Base-by-base conservation (phyloP, 1,284 basidiomycete species). In the Stygiomarasmius scandens region DNA sequence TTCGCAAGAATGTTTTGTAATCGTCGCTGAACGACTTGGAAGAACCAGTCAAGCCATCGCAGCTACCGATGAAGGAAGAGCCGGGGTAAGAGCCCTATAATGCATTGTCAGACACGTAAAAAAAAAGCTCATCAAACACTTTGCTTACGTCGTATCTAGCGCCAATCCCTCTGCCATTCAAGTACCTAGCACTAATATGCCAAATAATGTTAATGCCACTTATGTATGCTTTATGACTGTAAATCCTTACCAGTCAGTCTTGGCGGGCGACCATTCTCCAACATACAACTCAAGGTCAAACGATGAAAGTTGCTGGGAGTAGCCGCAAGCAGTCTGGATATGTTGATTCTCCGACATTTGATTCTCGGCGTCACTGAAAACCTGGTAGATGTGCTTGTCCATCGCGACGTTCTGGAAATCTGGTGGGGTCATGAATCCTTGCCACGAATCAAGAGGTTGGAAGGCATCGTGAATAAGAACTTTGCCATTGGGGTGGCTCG, bases 391-490 rank as follows among this genome's bases (percentile, higher is more conserved):
- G 66, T 91, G 90, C 29, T 85, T 92, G 72, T 97, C 95, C 74
- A 97, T 82, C 24, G 88, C 82, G 23, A 96, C 93, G 32, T 85
- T 86, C 60, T 79, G 78, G 71, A 64, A 86, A 16, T 72, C 56
- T 0, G 86, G 83, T 27, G 77, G 65, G 1, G 80, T 78, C 79
- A 90, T 80, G 68, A 88, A 91, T 46, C 85, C 84, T 52, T 77
- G 72, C 90, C 91, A 96, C 65, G 82, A 89, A 57, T 79, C 83
- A 29, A 93, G 75, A 43, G 84, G 77, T 70, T 94, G 87, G 82
- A 97, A 93, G 2, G 90, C 93, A 68, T 97, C 96, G 67, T 92
- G 87, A 54, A 96, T 82, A 58, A 94, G 77, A 20, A 88, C 81
- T 24, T 77, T 77, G 60, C 85, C 85, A 63, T 76, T 87, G 0